Evolutionary conservation across 441 rosid genomes (phyloP).

Genomic region (Aleurites moluccanus): DNA sequence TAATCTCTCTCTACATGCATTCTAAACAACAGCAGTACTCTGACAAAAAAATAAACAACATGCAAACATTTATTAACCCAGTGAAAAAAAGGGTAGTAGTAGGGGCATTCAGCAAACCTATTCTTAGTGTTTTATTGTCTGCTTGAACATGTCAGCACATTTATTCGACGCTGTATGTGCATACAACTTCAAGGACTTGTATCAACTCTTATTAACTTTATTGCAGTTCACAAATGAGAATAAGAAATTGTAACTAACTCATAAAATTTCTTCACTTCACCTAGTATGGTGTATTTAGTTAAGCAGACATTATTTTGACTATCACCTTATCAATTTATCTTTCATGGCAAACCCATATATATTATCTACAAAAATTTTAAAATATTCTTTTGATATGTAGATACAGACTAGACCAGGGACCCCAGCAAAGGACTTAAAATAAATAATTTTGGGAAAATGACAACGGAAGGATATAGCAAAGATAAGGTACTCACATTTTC

Average conservation of each 20-base stretch:
- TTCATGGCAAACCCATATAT: not conserved
- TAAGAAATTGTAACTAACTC: not conserved
- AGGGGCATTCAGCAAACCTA: not conserved
- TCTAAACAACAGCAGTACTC: not conserved
- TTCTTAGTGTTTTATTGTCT: not conserved
- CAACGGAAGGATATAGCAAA: not conserved
- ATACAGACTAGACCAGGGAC: not conserved
- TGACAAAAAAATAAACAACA: not conserved
- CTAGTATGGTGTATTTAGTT: not conserved
- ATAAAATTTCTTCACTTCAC: not conserved
- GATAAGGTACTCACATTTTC: slow-evolving; percentile 69
- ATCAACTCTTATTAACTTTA: not conserved
- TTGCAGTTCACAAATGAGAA: not conserved
- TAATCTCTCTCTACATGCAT: not conserved
- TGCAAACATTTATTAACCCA: not conserved
- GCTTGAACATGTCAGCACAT: not conserved
- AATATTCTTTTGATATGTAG: not conserved
- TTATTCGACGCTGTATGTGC: not conserved
- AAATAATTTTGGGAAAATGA: not conserved
- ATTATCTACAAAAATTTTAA: not conserved
- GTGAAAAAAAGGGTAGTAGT: not conserved
- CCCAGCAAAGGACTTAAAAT: not conserved
- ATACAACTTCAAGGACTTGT: not conserved
- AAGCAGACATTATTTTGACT: not conserved
- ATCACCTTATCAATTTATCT: not conserved